A percentile compares a stretch with the other conserved stretches of the same genome.
These are phyloP conservation scores for Westerdykella ornata DNA, from an alignment of 2,329 filamentous ascomycete genomes.

Conservation along the genomic window DNA sequence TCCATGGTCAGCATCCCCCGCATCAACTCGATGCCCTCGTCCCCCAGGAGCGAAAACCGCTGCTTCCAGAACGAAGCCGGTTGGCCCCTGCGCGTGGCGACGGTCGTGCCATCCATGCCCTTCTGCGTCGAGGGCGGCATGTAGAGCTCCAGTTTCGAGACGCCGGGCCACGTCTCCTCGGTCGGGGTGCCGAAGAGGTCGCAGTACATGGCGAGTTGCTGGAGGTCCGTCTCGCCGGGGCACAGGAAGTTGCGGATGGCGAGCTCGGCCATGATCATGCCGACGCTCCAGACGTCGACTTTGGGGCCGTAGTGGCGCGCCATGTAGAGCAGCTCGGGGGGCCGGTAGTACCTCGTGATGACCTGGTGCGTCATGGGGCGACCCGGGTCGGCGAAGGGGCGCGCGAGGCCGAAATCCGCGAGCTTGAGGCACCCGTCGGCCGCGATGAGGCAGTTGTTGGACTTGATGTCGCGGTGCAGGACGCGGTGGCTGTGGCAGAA, in stretches of 20 bases:
- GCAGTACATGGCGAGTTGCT: slow-evolving; percentile 79
- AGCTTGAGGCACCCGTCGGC: slow-evolving; percentile 90
- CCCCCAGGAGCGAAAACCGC: slow-evolving; percentile 73
- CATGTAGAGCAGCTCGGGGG: slow-evolving; percentile 87
- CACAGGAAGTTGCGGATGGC: slow-evolving; percentile 77
- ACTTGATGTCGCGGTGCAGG: slow-evolving; percentile 96
- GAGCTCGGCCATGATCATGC: slow-evolving; percentile 87
- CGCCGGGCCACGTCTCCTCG: slow-evolving; percentile 93
- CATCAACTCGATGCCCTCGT: slow-evolving; percentile 78
- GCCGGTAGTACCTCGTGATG: slow-evolving; percentile 94
- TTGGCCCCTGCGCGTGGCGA: slow-evolving; percentile 51
- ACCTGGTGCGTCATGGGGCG: slow-evolving; percentile 86
- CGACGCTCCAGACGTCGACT: slow-evolving; percentile 92
- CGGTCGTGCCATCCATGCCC: slow-evolving; percentile 16
- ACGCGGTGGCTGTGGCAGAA: slow-evolving; percentile 95
- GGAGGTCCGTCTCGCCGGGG: slow-evolving; percentile 74
- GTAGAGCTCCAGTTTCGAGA: slow-evolving; percentile 72
- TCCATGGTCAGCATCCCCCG: slow-evolving; percentile 80
- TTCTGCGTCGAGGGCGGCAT: slow-evolving; percentile 54
- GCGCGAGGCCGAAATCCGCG: slow-evolving; percentile 92
- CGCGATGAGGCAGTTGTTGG: slow-evolving; percentile 93
- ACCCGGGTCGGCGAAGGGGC: slow-evolving; percentile 83
- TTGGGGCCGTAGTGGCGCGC: slow-evolving; percentile 82
- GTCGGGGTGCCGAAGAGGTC: slow-evolving; percentile 82
- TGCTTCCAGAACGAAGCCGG: slow-evolving; percentile 65